These are phyloP conservation scores for Eimeria praecox DNA, from an alignment of 169 alveolate genomes.

Conservation along the genomic window DNA sequence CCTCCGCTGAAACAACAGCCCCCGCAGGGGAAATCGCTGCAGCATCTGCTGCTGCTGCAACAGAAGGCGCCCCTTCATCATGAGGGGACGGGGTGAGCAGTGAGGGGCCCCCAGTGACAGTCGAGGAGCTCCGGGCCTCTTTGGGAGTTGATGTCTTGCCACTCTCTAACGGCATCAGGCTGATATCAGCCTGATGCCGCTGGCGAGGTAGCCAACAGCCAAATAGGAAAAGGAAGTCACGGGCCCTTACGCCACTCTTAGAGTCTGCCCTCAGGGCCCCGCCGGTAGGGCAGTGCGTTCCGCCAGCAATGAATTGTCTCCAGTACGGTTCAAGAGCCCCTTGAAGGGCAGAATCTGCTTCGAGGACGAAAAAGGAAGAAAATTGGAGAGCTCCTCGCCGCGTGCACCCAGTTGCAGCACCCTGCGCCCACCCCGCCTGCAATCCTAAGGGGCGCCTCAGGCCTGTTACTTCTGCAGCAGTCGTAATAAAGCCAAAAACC, in stretches of 20 bases:
- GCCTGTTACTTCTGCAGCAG: background rate
- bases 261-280: conserved; percentile 25
- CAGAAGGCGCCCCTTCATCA: background rate
- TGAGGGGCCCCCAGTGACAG: conserved; percentile 28
- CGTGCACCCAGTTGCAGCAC: background rate
- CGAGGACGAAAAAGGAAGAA: background rate
- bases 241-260: background rate
- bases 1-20: conserved; percentile 55
- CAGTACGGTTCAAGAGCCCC: background rate
- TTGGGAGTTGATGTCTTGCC: background rate
- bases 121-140: conserved; percentile 36
- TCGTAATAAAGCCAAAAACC: background rate
- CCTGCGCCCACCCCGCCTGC: background rate
- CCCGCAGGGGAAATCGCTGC: conserved; percentile 39
- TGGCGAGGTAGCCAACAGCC: conserved; percentile 40
- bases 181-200: conserved; percentile 2
- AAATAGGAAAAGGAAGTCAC: background rate
- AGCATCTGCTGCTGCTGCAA: conserved; percentile 10
- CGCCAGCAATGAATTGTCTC: background rate
- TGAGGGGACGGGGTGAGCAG: background rate
- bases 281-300: background rate
- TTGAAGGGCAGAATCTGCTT: background rate
- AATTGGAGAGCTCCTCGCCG: background rate
- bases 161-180: conserved; percentile 59
- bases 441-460: background rate